A percentile compares a stretch with the other conserved stretches of the same genome.
phyloP scores from a whole-genome alignment of 1,284 basidiomycete species.

The Quambalaria eucalypti region DNA sequence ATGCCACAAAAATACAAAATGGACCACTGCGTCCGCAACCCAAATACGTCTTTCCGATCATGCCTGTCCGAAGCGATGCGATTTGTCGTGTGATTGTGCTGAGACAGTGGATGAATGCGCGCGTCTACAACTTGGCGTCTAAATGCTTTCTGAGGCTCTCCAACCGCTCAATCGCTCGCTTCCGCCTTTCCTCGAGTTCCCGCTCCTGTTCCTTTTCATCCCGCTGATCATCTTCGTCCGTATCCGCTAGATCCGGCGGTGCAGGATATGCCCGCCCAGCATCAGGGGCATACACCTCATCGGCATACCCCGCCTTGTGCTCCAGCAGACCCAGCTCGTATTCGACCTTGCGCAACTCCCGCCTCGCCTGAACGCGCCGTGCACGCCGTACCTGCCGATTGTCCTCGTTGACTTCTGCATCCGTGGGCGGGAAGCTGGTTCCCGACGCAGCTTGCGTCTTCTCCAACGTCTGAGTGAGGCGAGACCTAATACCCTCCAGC shows the following conservation, averaged over 20 bases:
- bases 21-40: too few relatives aligned
- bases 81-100: too few relatives aligned
- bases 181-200: neutral
- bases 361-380: neutral
- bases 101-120: too few relatives aligned
- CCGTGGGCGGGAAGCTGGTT: too few relatives aligned
- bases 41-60: too few relatives aligned
- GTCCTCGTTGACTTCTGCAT: too few relatives aligned
- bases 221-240: neutral
- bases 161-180: neutral
- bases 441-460: too few relatives aligned
- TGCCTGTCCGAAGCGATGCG: too few relatives aligned
- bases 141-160: neutral
- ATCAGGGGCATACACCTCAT: neutral
- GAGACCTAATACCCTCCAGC: too few relatives aligned
- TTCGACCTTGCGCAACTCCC: neutral
- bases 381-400: too few relatives aligned
- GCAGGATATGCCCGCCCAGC: neutral
- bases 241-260: neutral
- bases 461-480: too few relatives aligned
- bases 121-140: neutral
- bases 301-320: neutral
- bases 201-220: neutral
- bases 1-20: too few relatives aligned
- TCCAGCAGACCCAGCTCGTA: neutral